Percentiles rank a stretch among this genome's conserved stretches.
phyloP scores from a whole-genome alignment of 306 rosid genomes.

The Castanospermum australe region DNA sequence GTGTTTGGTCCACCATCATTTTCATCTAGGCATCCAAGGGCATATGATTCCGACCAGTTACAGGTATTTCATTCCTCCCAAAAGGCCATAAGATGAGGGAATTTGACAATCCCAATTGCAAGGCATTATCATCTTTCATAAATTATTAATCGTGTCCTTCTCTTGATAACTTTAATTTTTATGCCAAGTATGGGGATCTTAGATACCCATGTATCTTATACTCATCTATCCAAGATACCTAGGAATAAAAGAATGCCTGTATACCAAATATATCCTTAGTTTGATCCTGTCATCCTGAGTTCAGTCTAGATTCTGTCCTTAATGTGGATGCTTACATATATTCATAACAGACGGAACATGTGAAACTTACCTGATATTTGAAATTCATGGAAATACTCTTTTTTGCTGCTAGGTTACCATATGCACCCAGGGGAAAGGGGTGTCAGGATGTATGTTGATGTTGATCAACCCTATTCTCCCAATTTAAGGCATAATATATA shows the following conservation, averaged over 20 bases:
- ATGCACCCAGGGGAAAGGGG: neutral
- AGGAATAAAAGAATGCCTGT: neutral
- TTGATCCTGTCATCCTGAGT: neutral
- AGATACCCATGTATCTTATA: neutral
- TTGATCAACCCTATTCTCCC: neutral
- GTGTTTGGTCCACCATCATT: neutral
- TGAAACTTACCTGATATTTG: slow-evolving; percentile 3
- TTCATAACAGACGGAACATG: neutral
- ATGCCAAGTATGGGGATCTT: neutral
- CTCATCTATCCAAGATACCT: neutral
- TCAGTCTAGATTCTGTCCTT: neutral
- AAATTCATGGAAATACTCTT: neutral
- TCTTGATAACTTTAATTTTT: neutral
- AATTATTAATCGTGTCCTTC: too few species aligned
- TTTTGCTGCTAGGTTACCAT: slow-evolving; percentile 9
- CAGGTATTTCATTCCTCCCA: neutral
- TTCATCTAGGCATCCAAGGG: neutral
- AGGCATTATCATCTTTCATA: too few species aligned
- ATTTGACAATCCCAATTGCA: neutral
- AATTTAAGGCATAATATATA: neutral
- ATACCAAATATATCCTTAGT: neutral
- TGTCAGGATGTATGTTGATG: neutral
- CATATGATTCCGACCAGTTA: neutral
- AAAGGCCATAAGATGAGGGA: neutral
- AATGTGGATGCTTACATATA: neutral